Evolutionary conservation across 75 land plant species (phyloP).

Genomic region (Pinus albicaulis): DNA sequence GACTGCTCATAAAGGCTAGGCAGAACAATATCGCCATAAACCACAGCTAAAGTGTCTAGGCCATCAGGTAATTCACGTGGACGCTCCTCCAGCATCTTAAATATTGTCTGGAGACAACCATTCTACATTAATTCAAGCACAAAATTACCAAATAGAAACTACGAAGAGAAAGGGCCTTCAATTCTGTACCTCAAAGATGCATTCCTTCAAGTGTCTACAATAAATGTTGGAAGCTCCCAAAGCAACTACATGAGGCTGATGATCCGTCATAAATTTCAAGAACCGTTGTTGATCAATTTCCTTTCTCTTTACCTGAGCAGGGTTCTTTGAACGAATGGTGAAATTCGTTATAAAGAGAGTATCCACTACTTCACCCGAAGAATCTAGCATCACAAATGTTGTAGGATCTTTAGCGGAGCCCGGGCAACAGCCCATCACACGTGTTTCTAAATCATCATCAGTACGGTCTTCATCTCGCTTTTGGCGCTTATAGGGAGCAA

Average conservation of each 20-base stretch:
- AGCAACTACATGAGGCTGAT: conserved; percentile 85
- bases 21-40: conserved; percentile 83
- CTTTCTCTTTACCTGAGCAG: conserved; percentile 67
- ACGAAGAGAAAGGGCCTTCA: not conserved
- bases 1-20: conserved; percentile 90
- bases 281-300: conserved; percentile 83
- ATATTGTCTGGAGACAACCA: conserved; percentile 55
- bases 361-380: conserved; percentile 86
- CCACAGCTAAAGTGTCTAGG: conserved; percentile 56
- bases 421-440: conserved; percentile 92
- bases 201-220: conserved; percentile 59
- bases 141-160: not conserved
- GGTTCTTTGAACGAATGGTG: conserved; percentile 56
- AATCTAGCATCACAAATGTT: conserved; percentile 95
- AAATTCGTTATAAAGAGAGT: conserved; percentile 71
- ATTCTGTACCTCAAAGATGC: conserved; percentile 67
- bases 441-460: conserved; percentile 68
- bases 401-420: conserved; percentile 82
- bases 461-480: conserved; percentile 14
- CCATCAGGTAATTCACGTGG: conserved; percentile 82
- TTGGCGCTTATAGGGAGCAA: conserved; percentile 73
- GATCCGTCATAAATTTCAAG: conserved; percentile 82
- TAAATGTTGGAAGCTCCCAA: conserved; percentile 80
- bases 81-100: conserved; percentile 84
- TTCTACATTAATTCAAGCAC: conserved; percentile 1